phyloP scores from a whole-genome alignment of 1,284 basidiomycete genomes.

The Cronartium quercuum region DNA sequence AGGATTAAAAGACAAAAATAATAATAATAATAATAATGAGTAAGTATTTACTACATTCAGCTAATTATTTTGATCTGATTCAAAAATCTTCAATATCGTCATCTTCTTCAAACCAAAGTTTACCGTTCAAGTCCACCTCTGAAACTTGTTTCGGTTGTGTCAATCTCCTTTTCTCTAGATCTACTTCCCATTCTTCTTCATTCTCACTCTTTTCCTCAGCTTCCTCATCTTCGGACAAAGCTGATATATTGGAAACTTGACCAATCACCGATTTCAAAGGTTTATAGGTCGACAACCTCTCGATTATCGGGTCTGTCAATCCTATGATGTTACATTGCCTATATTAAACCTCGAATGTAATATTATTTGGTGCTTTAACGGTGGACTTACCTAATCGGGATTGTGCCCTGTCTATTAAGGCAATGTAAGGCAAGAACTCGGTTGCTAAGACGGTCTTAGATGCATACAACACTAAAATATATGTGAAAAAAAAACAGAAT shows the following conservation, averaged over 20 bases:
- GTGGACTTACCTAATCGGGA: background rate
- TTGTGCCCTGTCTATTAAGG: background rate
- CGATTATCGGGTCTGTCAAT: background rate
- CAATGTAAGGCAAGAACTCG: background rate
- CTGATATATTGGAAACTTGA: background rate
- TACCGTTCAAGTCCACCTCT: background rate
- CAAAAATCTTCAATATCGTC: constrained; percentile 29
- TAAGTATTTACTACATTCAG: no score
- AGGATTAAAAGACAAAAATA: no score
- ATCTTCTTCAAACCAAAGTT: constrained; percentile 19
- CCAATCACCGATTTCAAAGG: background rate
- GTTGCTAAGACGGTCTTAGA: background rate
- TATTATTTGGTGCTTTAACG: background rate
- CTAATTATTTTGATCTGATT: no score
- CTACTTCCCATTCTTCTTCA: background rate
- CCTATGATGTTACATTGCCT: background rate
- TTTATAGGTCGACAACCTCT: background rate
- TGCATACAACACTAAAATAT: background rate
- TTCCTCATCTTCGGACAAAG: no score
- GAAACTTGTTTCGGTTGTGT: background rate
- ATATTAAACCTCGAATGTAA: background rate
- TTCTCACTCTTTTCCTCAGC: background rate
- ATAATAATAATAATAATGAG: no score
- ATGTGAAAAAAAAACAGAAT: background rate
- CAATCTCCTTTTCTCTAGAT: background rate